Percentiles rank a stretch among this genome's conserved stretches.
phyloP scores from a whole-genome alignment of 2,329 filamentous ascomycete genomes.

The Monilinia fructicola region DNA sequence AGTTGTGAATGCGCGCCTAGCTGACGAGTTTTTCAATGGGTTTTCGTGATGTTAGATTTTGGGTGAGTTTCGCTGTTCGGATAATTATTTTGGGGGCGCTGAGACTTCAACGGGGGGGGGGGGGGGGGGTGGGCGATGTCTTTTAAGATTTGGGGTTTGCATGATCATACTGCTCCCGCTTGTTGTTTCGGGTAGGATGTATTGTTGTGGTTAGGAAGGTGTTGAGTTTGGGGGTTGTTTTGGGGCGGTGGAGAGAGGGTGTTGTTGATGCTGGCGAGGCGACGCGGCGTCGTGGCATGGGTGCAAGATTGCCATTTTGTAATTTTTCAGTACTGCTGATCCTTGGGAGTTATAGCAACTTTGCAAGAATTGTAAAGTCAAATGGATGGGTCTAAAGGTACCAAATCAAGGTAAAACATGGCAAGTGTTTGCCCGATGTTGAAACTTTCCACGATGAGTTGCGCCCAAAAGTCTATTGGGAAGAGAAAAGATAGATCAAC shows the following conservation, averaged over 20 bases:
- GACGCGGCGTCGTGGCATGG: no score
- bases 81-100: background rate
- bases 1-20: no score
- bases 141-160: background rate
- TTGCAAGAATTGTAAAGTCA: no score
- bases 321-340: background rate
- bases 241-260: background rate
- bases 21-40: no score
- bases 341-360: no score
- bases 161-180: no score
- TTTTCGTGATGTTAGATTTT: background rate
- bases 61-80: background rate
- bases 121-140: no score
- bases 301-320: background rate
- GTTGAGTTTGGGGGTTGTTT: background rate
- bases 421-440: background rate
- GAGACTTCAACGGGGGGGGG: fast-evolving
- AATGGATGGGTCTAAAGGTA: background rate
- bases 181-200: background rate
- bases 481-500: background rate
- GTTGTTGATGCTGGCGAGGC: background rate
- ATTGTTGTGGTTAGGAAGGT: background rate
- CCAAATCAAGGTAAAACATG: background rate
- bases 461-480: no score
- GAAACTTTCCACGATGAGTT: background rate